Conservation (phyloP, 2,329 filamentous ascomycete genomes). For the Xylariaceae sp. region DNA sequence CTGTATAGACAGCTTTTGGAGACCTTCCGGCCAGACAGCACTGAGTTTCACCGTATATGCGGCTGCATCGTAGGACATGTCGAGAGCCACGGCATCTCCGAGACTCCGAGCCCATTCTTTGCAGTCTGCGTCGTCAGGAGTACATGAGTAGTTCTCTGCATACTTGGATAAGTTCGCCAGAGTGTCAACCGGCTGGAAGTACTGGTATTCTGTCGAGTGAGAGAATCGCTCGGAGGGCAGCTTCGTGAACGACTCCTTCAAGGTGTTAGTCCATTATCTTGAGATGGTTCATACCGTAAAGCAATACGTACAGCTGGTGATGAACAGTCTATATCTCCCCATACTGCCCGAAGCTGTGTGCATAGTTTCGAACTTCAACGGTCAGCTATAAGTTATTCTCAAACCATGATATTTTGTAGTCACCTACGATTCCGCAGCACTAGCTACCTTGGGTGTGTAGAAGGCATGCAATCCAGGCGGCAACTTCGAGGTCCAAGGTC, state of each 20-base stretch:
- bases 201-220: slow-evolving; percentile 61
- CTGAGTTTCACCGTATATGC: slow-evolving; percentile 61
- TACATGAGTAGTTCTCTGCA: slow-evolving; percentile 39
- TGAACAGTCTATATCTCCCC: slow-evolving; percentile 35
- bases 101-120: slow-evolving; percentile 23
- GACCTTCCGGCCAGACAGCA: slow-evolving; percentile 54
- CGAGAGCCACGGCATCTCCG: slow-evolving; percentile 51
- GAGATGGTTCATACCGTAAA: not conserved
- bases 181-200: slow-evolving; percentile 59
- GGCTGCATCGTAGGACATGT: slow-evolving; percentile 63
- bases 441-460: slow-evolving; percentile 53
- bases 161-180: slow-evolving; percentile 52
- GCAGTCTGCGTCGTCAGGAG: slow-evolving; percentile 23
- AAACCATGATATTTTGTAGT: not conserved
- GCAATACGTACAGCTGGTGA: slow-evolving; percentile 29
- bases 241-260: slow-evolving; percentile 56
- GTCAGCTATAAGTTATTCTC: slow-evolving; percentile 7
- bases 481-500: slow-evolving; percentile 69
- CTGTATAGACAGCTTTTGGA: slow-evolving; percentile 38
- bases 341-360: slow-evolving; percentile 28
- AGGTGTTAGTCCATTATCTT: slow-evolving; percentile 37
- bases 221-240: slow-evolving; percentile 53
- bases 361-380: slow-evolving; percentile 30
- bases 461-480: slow-evolving; percentile 79
- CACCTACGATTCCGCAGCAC: slow-evolving; percentile 25